A percentile compares a stretch with the other conserved stretches of the same genome.
phyloP scores from a whole-genome alignment of 2,329 filamentous ascomycete genomes.

The Macrophomina pseudophaseolina region DNA sequence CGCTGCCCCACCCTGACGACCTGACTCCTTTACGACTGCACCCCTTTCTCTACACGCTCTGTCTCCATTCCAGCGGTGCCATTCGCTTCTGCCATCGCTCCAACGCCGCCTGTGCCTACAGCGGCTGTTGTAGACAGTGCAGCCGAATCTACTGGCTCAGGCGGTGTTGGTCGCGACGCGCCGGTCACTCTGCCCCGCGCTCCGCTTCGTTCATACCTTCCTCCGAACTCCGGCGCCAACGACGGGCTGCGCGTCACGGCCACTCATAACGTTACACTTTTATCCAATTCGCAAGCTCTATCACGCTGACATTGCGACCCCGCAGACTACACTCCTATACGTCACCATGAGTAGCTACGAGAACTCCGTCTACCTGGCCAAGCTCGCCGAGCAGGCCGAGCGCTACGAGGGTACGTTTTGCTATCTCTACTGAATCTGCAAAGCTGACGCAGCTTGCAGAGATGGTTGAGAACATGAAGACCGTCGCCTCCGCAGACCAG shows the following conservation, averaged over 20 bases:
- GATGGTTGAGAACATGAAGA: constrained; percentile 99
- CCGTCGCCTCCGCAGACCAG: constrained; percentile 55
- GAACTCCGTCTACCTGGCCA: constrained; percentile 75
- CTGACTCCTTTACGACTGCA: constrained; percentile 33
- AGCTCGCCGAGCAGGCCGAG: constrained; percentile 99
- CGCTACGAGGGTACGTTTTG: constrained; percentile 84
- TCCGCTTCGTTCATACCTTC: constrained; percentile 24
- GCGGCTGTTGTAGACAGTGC: constrained; percentile 32
- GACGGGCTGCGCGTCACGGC: constrained; percentile 8
- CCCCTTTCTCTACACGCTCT: constrained; percentile 34
- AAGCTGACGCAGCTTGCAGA: constrained; percentile 58
- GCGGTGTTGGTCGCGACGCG: constrained; percentile 18
- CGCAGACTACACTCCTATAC: constrained; percentile 18
- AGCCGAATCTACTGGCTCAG: constrained; percentile 31
- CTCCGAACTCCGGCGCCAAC: constrained; percentile 22
- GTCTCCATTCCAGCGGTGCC: constrained; percentile 18
- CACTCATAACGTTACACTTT: constrained; percentile 2
- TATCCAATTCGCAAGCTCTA: not conserved
- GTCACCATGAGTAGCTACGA: constrained; percentile 28
- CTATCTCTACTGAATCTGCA: constrained; percentile 27
- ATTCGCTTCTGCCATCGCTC: constrained; percentile 15
- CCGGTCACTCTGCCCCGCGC: constrained; percentile 23
- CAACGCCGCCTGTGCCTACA: constrained; percentile 26
- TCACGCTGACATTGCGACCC: constrained; percentile 13
- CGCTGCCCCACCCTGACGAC: constrained; percentile 27